A percentile compares a stretch with the other conserved stretches of the same genome.
These are phyloP conservation scores for Tubosaeta sp. DNA, from an alignment of 768 basidiomycete species.

Conservation along the genomic window DNA sequence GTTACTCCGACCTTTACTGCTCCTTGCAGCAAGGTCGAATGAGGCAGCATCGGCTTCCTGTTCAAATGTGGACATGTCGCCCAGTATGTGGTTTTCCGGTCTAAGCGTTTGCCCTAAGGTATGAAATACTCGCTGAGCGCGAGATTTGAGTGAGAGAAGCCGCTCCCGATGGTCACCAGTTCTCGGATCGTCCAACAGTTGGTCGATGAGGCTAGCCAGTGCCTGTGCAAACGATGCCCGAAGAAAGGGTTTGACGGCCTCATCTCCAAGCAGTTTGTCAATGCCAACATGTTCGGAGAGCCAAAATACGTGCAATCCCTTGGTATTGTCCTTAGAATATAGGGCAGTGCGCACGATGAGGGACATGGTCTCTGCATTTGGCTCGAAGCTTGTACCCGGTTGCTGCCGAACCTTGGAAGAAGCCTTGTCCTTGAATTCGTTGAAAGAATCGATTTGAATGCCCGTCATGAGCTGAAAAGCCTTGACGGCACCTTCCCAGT, in stretches of 20 bases:
- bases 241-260: constrained; percentile 33
- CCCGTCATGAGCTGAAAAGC: constrained; percentile 75
- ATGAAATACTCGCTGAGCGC: constrained; percentile 16
- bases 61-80: constrained; percentile 18
- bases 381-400: constrained; percentile 43
- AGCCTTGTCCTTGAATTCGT: constrained; percentile 30
- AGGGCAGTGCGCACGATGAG: constrained; percentile 57
- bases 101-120: constrained; percentile 10
- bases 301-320: constrained; percentile 58
- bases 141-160: constrained; percentile 16
- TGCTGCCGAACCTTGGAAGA: constrained; percentile 42
- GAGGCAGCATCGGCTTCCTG: constrained; percentile 29
- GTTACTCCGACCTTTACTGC: constrained; percentile 24
- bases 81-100: constrained; percentile 23
- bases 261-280: constrained; percentile 30
- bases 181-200: constrained; percentile 25
- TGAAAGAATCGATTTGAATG: constrained; percentile 49
- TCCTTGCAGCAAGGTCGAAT: constrained; percentile 28
- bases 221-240: constrained; percentile 47
- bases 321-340: constrained; percentile 43
- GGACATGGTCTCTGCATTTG: constrained; percentile 53
- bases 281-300: constrained; percentile 49
- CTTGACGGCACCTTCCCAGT: constrained; percentile 57
- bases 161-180: constrained; percentile 12
- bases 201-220: constrained; percentile 39